These are phyloP conservation scores for Tulasnella sp. DNA, from an alignment of 768 basidiomycete species.

Conservation along the genomic window DNA sequence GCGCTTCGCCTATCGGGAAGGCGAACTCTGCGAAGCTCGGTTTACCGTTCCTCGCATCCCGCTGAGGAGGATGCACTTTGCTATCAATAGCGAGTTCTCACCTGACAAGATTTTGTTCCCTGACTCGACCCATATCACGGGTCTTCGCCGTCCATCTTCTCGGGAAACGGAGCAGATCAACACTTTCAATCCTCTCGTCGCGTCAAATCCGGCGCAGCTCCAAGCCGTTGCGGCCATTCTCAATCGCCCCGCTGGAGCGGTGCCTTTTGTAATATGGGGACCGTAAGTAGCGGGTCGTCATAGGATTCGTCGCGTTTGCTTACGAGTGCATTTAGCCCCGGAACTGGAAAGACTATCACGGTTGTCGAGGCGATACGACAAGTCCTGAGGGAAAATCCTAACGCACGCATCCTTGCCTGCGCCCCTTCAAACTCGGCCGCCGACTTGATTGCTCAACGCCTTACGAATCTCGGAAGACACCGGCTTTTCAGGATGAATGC, in stretches of 20 bases:
- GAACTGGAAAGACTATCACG: slow-evolving; percentile 29
- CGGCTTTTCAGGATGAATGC: slow-evolving; percentile 26
- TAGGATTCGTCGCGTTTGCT: neutral
- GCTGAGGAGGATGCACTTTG: slow-evolving; percentile 23
- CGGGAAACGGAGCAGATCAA: neutral
- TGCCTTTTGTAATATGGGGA: slow-evolving; percentile 23
- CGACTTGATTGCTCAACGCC: slow-evolving; percentile 25
- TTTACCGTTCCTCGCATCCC: slow-evolving; percentile 27
- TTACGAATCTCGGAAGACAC: neutral
- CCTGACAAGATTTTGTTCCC: slow-evolving; percentile 25
- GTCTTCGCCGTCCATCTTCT: neutral
- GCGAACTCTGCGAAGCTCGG: slow-evolving; percentile 15
- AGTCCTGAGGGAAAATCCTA: slow-evolving; percentile 9
- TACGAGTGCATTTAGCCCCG: neutral
- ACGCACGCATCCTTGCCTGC: slow-evolving; percentile 24
- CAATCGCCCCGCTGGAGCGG: neutral
- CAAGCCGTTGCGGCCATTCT: slow-evolving; percentile 22
- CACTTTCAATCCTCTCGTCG: slow-evolving; percentile 8
- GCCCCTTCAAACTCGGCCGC: slow-evolving; percentile 29
- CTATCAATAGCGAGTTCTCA: slow-evolving; percentile 11
- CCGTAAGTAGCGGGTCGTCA: slow-evolving; percentile 15
- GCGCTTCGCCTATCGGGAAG: neutral
- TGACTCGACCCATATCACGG: neutral
- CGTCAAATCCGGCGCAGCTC: slow-evolving; percentile 20
- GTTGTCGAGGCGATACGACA: slow-evolving; percentile 24